phyloP scores from a whole-genome alignment of 495 filamentous ascomycete genomes.

The Penicillium herquei region DNA sequence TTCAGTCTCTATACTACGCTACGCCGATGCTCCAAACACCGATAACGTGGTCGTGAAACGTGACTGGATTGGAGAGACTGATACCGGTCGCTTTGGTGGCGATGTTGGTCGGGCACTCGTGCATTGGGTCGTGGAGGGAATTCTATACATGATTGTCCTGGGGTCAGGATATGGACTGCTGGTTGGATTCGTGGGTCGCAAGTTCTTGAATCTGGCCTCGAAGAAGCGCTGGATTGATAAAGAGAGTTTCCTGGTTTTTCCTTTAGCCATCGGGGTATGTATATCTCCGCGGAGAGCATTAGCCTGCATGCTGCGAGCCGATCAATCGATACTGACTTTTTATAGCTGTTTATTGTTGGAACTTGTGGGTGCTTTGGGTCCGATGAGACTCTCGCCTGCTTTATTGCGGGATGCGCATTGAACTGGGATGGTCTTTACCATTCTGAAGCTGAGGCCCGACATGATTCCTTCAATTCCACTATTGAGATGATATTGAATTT shows the following conservation, averaged over 20 bases:
- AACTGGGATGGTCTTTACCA: conserved; percentile 42
- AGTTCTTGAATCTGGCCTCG: conserved; percentile 27
- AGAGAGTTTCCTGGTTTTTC: conserved; percentile 32
- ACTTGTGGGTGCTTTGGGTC: conserved; percentile 41
- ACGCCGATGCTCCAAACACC: conserved; percentile 39
- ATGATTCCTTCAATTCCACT: conserved; percentile 39
- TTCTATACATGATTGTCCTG: conserved; percentile 42
- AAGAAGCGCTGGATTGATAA: conserved; percentile 36
- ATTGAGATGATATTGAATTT: conserved; percentile 39
- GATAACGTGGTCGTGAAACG: conserved; percentile 5
- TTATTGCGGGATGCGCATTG: conserved; percentile 36
- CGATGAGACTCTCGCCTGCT: conserved; percentile 41
- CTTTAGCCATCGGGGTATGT: conserved; percentile 31
- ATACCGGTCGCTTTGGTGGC: conserved; percentile 35
- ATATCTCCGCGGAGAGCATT: too few species aligned
- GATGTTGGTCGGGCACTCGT: conserved; percentile 31
- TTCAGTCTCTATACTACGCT: conserved; percentile 52
- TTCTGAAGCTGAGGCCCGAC: conserved; percentile 31
- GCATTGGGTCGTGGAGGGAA: conserved; percentile 41
- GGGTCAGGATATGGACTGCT: conserved; percentile 34
- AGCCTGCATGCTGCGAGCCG: conserved; percentile 2
- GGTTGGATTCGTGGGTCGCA: conserved; percentile 32
- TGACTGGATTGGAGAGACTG: conserved; percentile 30
- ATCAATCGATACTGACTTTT: conserved; percentile 1
- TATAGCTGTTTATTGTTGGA: conserved; percentile 34